A percentile compares a stretch with the other conserved stretches of the same genome.
Evolutionary conservation across 148 eudicot species (phyloP).

Genomic region (Arbutus unedo): DNA sequence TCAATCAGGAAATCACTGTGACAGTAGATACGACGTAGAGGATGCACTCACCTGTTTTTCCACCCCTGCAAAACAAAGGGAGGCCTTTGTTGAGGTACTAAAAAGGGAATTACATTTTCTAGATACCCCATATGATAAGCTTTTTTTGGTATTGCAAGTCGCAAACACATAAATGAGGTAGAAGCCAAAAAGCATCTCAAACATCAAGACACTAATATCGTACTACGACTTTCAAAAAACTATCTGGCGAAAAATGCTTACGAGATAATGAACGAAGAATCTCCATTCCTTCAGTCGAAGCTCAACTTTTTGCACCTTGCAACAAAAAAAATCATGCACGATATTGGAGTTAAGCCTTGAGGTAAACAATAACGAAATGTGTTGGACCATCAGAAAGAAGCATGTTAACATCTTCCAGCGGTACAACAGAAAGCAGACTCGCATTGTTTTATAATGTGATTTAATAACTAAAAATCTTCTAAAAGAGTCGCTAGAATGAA

Average conservation of each 20-base stretch:
- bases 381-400: not conserved
- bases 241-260: constrained; percentile 17
- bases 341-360: not conserved
- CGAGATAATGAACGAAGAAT: constrained; percentile 37
- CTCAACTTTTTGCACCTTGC: constrained; percentile 36
- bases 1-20: not conserved
- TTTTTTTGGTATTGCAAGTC: not conserved
- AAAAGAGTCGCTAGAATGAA: not conserved
- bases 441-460: not conserved
- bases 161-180: not conserved
- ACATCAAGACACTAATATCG: not conserved
- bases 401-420: not conserved
- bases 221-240: not conserved
- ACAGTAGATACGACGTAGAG: not conserved
- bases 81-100: not conserved
- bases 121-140: not conserved
- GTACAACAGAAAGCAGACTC: not conserved
- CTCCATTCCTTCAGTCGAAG: constrained; percentile 20
- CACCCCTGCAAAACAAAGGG: constrained; percentile 37
- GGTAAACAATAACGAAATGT: not conserved
- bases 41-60: constrained; percentile 40
- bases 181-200: not conserved
- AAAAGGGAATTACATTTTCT: not conserved
- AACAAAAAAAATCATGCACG: not conserved
- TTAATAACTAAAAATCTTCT: not conserved